Base-by-base conservation (phyloP, 1,284 basidiomycete species). In the Rugosomyces carneus region DNA sequence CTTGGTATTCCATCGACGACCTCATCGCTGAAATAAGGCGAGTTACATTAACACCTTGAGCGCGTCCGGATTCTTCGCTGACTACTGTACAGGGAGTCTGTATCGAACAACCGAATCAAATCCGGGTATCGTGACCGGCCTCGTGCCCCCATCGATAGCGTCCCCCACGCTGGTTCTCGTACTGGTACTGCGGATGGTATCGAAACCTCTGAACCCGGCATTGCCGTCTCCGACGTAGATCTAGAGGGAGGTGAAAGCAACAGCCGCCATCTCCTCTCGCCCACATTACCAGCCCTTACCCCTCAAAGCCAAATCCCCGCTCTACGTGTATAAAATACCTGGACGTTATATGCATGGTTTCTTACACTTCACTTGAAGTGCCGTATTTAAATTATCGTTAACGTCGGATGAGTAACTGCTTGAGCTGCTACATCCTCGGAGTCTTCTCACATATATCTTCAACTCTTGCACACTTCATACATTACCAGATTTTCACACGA, bases 21-120 rank as follows among this genome's bases (percentile, higher is more conserved):
- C 68, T 88, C 45, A 84, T 88, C 59, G 84, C 84, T 29, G 84
- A 87, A 60, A 88, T 87, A 57, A 71, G 85, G 85, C 86, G 54
- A 40, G 76, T 31, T 37, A 2, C n/a, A 26, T 47, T 29, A 32
- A 42, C 43, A 40, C 20, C 46, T 40, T 42, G 29, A 44, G 16
- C 32, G 29, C 15, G 31, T 36, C 37, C 35, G 32, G 38, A 16
- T 31, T 38, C 35, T 40, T 48, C 38, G 38, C 48, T 20, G 24
- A 39, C 38, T 29, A 40, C 8, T 38, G 10, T 31, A 42, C 46
- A 86, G 84, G 34, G 84, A 87, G 62, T 76, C 78, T 18, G 78
- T 80, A 2, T 78, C 81, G 2, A 86, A 87, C 60, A 86, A 87
- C 62, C 78, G 83, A 38, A 66, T 87, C 55, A 85, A 84, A 57